Evolutionary conservation across 768 basidiomycete species (phyloP).

Genomic region (Lactarius sp.): DNA sequence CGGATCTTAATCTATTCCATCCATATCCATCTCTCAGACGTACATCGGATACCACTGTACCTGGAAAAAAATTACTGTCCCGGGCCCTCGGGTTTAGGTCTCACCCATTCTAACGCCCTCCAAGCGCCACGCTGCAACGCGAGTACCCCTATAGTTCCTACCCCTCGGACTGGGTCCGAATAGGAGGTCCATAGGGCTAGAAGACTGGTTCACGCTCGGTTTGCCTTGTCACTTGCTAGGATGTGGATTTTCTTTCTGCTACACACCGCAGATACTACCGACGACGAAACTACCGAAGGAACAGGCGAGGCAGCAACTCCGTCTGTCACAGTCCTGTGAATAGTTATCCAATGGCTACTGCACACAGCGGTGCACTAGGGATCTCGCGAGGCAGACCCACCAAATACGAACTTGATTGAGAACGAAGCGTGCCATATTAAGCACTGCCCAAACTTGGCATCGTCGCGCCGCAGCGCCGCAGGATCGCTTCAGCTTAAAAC

Average conservation of each 20-base stretch:
- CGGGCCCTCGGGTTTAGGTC: slow-evolving; percentile 7
- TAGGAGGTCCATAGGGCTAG: not conserved
- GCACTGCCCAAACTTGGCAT: not conserved
- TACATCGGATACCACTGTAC: not conserved
- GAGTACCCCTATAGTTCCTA: no score
- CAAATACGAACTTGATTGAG: not conserved
- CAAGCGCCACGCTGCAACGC: not conserved
- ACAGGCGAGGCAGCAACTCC: not conserved
- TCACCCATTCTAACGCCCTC: not conserved
- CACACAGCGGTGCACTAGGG: no score
- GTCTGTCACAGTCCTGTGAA: not conserved
- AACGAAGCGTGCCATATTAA: not conserved
- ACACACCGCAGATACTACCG: no score
- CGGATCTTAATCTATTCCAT: slow-evolving; percentile 14
- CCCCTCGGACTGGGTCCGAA: not conserved
- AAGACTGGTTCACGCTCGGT: not conserved
- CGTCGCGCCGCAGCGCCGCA: not conserved
- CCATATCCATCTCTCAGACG: not conserved
- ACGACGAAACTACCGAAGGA: not conserved
- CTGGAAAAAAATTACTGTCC: slow-evolving; percentile 3
- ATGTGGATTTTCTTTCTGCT: not conserved
- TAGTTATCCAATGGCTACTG: not conserved
- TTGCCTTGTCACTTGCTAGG: not conserved
- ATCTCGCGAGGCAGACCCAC: not conserved
- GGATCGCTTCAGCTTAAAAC: slow-evolving; percentile 1